These are phyloP conservation scores for Aphanomyces stellatus DNA, from an alignment of 352 stramenopile genomes.

Conservation along the genomic window DNA sequence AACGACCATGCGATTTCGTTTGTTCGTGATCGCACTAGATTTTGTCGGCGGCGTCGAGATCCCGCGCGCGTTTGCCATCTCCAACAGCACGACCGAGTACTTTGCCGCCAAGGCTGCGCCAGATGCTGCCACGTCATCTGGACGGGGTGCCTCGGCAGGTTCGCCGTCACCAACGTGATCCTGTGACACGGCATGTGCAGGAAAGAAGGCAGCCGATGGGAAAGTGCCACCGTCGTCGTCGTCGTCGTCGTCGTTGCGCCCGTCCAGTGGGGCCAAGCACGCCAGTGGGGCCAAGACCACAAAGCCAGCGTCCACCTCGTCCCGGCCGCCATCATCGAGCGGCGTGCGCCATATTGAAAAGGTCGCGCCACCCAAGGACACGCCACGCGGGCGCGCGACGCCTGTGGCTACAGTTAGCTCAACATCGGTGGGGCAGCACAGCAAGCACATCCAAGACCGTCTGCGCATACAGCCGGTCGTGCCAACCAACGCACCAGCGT, in stretches of 20 bases:
- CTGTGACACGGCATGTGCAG: not conserved
- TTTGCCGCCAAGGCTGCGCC: not conserved
- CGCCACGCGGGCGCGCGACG: too few species aligned
- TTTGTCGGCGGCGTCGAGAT: slow-evolving; percentile 21
- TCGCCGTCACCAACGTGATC: too few species aligned
- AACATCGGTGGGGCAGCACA: too few species aligned
- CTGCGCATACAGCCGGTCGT: not conserved
- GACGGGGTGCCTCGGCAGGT: too few species aligned
- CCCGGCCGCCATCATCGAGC: not conserved
- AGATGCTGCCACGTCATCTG: not conserved
- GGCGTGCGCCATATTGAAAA: not conserved
- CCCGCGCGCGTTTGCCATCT: slow-evolving; percentile 21
- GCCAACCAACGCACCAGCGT: not conserved
- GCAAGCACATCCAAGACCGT: not conserved
- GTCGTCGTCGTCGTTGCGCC: not conserved
- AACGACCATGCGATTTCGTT: not conserved
- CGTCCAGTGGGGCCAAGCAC: not conserved
- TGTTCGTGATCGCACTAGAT: not conserved
- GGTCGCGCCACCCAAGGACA: too few species aligned
- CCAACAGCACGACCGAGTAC: not conserved
- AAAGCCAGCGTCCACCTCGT: not conserved
- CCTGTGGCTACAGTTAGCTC: too few species aligned
- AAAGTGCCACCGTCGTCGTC: not conserved
- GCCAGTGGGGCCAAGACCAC: not conserved
- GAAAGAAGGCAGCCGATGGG: not conserved